Percentiles rank a stretch among this genome's conserved stretches.
Conservation (phyloP, 345 rosid species). For the Triadica sebifera region DNA sequence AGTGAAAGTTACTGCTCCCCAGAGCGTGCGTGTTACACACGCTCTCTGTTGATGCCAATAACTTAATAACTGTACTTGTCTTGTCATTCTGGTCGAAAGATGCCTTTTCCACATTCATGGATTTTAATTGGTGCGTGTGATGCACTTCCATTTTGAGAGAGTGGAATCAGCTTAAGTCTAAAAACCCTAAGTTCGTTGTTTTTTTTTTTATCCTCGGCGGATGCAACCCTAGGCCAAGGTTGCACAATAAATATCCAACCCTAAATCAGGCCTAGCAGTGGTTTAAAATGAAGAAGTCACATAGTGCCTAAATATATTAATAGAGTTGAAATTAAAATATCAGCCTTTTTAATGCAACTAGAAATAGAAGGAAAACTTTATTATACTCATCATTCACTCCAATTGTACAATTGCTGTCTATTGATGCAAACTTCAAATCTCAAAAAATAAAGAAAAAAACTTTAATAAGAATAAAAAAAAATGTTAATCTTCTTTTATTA, state of each 20-base stretch:
- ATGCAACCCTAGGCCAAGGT: conserved; percentile 28
- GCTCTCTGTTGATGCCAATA: conserved; percentile 22
- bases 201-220: neutral
- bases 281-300: neutral
- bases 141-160: neutral
- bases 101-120: conserved; percentile 31
- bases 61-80: conserved; percentile 9
- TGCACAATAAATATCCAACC: conserved; percentile 25
- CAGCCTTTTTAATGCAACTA: neutral
- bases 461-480: no score
- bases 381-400: neutral
- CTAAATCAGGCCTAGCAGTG: conserved; percentile 23
- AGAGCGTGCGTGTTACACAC: conserved; percentile 39
- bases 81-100: conserved; percentile 18
- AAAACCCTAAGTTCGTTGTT: conserved; percentile 39
- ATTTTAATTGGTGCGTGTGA: conserved; percentile 25
- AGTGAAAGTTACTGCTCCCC: conserved; percentile 20
- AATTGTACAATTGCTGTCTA: neutral
- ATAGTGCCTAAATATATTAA: neutral
- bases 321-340: neutral
- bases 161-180: conserved; percentile 9
- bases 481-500: no score
- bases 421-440: no score
- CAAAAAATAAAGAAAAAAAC: no score
- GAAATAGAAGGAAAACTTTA: conserved; percentile 1